Evolutionary conservation across 108 stramenopile species (phyloP), one percentile per base, ranked within the genome.

Genomic region (Nitzschia palea): DNA sequence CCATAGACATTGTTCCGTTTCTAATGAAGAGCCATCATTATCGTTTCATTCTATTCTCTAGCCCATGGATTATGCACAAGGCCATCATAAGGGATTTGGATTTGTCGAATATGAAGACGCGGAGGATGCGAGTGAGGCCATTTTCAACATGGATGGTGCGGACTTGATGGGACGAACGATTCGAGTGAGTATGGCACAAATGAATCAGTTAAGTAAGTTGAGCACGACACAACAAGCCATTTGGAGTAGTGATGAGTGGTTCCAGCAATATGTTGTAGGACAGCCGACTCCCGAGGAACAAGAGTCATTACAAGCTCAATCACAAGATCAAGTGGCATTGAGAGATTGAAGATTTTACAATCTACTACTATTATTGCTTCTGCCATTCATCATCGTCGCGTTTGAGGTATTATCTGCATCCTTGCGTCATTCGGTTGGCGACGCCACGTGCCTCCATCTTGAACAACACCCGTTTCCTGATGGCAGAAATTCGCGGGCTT

Each of bases 101-200:
- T 98, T 98, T 74, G 80, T 97, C 15, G 91, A 95, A 64, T 97
- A 81, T 68, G 95, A 93, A 61, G 88, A 93, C 59, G 80, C 81
- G 32, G 87, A 88, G 29, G 81, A 82, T 50, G 98, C 96, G 2
- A 65, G 55, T 12, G 98, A 96, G 71, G 97, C 96, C 15, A 90
- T 95, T 28, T 95, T 95, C 50, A 98, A 98, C 77, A 93, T 97
- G 95, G 91, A 98, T 68, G 95, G 94, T 17, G 71, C 87, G 23
- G 95, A 97, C 59, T 80, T 97, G 62, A 78, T 84, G 55, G 95
- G 95, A 28, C 75, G 87, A 50, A 88, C 94, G 27, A 71, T 98
- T 57, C 70, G 62, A 29, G 95, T 96, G 18, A 95, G 91, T 61
- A 67, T 93, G 53, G 97, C 97, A 9, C 90, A 88, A 68, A 67